Evolutionary conservation across 371 early-diverging fungal genomes (phyloP), one percentile per base, ranked within the genome.

Genomic region (Mucor plumbeus): DNA sequence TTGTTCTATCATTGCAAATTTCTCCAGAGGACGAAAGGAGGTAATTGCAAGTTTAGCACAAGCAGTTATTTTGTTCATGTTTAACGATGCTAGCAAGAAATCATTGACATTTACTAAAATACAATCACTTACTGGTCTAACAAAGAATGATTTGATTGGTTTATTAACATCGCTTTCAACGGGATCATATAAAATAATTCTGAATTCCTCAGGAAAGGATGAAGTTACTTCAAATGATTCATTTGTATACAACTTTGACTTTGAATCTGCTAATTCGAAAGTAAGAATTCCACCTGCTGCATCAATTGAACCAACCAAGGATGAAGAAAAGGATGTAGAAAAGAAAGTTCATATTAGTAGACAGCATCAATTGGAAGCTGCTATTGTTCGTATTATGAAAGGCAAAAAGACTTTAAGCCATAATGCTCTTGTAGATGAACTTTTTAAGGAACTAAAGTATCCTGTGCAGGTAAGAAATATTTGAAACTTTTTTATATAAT

Each of bases 341-440:
- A 87, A 89, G 50, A 85, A 89, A 59, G 93, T 95, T 44, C 84
- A 91, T 69, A 84, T 90, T 55, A 94, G 95, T 74, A 85, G 95
- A 44, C 90, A 92, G 68, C 90, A 90, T 71, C 90, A 91, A 76
- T 84, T 96, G 10, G 98, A 99, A 70, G 99, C 99, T 5, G 95
- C 96, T 0, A 90, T 98, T 74, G 98, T 97, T 7, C 86, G 98
- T 41, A 90, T 98, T 56, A 92, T 98, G 95, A 99, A 99, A 78
- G 85, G 90, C 0, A 85, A 91, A 36, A 93, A 92, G 76, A 82
- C 75, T 31, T 64, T 94, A 26, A 75, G 80, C 15, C 95, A 95
- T 73, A 74, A 77, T 0, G 70, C 80, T 5, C 79, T 99, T 35
- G 76, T 94, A 55, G 83, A 80, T 26, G 94, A 93, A 67, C 71